Conservation (phyloP, 2,329 filamentous ascomycete species). For the Fusarium sp. region DNA sequence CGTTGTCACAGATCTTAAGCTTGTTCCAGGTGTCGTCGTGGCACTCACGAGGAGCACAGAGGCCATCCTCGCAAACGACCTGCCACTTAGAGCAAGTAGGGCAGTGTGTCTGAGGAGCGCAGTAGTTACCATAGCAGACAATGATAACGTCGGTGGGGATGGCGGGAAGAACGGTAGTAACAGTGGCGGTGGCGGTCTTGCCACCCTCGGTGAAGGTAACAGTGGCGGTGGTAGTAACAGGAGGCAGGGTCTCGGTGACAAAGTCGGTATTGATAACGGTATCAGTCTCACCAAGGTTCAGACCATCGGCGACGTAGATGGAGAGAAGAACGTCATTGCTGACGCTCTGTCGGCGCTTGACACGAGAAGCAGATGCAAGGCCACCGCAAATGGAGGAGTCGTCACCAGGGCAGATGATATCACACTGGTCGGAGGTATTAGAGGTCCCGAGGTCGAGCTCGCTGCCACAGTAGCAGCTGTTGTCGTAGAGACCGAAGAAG, state of each 20-base stretch:
- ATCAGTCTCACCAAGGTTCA: conserved; percentile 25
- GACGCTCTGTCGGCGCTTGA: conserved; percentile 41
- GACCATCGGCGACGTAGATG: conserved; percentile 33
- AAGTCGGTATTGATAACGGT: conserved; percentile 33
- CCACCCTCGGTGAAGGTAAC: conserved; percentile 48
- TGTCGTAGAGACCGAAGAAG: conserved; percentile 45
- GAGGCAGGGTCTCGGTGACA: conserved; percentile 44
- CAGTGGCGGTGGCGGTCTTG: conserved; percentile 42
- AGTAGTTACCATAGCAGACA: conserved; percentile 50
- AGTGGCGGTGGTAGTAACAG: conserved; percentile 43
- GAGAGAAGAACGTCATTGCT: conserved; percentile 42
- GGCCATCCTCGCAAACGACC: conserved; percentile 54
- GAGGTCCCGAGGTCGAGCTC: conserved; percentile 21
- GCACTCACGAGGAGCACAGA: conserved; percentile 51
- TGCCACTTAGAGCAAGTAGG: conserved; percentile 42
- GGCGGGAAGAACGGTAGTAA: conserved; percentile 41
- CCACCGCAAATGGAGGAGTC: conserved; percentile 47
- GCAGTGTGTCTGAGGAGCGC: conserved; percentile 48
- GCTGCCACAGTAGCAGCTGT: conserved; percentile 51
- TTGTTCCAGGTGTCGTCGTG: conserved; percentile 48
- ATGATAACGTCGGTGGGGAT: conserved; percentile 43
- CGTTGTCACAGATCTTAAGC: conserved; percentile 53
- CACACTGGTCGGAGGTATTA: conserved; percentile 39
- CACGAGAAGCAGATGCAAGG: conserved; percentile 13
- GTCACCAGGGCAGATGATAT: conserved; percentile 50